These are phyloP conservation scores for Candida xiaguanensis DNA, from an alignment of 805 yeast species.

Conservation along the genomic window DNA sequence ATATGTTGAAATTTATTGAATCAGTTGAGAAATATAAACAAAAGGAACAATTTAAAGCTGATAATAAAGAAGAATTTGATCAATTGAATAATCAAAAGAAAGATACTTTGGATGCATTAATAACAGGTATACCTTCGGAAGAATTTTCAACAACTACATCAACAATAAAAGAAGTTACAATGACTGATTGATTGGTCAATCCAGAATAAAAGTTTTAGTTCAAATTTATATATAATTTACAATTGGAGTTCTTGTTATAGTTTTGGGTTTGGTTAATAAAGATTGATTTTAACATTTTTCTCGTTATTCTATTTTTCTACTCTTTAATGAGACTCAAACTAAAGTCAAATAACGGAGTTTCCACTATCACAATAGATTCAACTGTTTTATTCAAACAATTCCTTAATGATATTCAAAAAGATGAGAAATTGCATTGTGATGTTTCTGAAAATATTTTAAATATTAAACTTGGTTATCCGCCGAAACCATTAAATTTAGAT, in stretches of 20 bases:
- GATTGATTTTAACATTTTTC: background rate
- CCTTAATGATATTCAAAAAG: slow-evolving; percentile 4
- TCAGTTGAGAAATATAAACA: slow-evolving; percentile 60
- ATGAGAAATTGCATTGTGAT: slow-evolving; percentile 5
- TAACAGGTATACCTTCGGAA: slow-evolving; percentile 26
- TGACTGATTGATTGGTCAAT: too few species aligned
- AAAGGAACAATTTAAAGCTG: slow-evolving; percentile 31
- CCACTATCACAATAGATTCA: slow-evolving; percentile 9
- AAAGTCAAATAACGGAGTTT: slow-evolving; percentile 11
- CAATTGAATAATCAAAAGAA: slow-evolving; percentile 32
- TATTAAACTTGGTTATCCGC: slow-evolving; percentile 61
- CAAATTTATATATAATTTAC: background rate
- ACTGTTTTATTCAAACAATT: slow-evolving; percentile 10
- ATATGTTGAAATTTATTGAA: slow-evolving; percentile 61
- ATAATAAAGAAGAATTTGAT: slow-evolving; percentile 44
- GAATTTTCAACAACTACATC: slow-evolving; percentile 13
- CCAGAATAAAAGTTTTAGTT: background rate
- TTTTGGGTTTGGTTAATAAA: too few species aligned
- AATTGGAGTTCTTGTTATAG: too few species aligned
- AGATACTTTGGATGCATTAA: slow-evolving; percentile 35
- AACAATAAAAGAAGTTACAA: slow-evolving; percentile 14
- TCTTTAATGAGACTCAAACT: slow-evolving; percentile 14
- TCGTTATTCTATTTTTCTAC: background rate
- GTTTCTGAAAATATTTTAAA: slow-evolving; percentile 9
- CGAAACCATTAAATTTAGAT: slow-evolving; percentile 37